Evolutionary conservation across 306 rosid genomes (phyloP).

Genomic region (Quercus variabilis): DNA sequence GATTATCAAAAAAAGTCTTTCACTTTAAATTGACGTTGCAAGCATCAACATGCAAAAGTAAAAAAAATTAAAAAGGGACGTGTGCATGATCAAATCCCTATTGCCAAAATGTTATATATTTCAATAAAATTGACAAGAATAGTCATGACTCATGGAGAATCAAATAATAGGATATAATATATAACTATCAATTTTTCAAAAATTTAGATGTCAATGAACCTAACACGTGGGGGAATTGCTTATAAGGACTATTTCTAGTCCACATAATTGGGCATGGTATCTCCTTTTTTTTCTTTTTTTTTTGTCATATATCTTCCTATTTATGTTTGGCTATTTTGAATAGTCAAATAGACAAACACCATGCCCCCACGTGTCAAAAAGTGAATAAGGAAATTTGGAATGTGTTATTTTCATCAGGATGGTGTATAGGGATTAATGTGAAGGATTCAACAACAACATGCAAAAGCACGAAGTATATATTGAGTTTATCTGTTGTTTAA

Average conservation of each 20-base stretch:
- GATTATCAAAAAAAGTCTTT: too few relatives aligned
- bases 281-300: neutral
- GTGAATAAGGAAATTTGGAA: neutral
- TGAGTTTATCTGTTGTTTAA: neutral
- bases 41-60: too few relatives aligned
- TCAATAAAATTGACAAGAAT: too few relatives aligned
- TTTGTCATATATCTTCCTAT: neutral
- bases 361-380: neutral
- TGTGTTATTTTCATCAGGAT: neutral
- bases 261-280: neutral
- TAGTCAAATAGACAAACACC: neutral
- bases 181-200: neutral
- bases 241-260: neutral
- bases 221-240: neutral
- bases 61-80: too few relatives aligned
- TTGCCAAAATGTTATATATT: too few relatives aligned
- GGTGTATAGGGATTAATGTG: conserved; percentile 1
- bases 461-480: neutral
- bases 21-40: too few relatives aligned
- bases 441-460: conserved; percentile 17
- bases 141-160: too few relatives aligned
- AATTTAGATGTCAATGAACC: neutral
- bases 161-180: too few relatives aligned
- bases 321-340: neutral
- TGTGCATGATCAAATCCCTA: too few relatives aligned